Percentiles rank a stretch among this genome's conserved stretches.
Evolutionary conservation across 345 rosid species (phyloP).

Genomic region (Acer saccharum): DNA sequence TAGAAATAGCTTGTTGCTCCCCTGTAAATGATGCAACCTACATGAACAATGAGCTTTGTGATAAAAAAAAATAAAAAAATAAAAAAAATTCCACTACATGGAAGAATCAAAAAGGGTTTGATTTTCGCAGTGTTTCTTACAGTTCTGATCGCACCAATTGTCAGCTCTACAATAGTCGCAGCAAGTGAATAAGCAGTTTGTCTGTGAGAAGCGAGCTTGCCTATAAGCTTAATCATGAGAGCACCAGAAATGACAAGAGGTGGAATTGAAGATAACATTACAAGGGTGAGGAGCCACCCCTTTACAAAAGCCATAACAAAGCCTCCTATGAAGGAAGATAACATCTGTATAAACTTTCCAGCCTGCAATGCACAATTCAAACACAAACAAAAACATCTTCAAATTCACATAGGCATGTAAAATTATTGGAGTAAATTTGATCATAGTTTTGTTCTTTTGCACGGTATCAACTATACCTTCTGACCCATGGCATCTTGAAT

Average conservation of each 20-base stretch:
- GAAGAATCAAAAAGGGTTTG: background rate
- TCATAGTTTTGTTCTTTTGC: background rate
- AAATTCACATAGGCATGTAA: background rate
- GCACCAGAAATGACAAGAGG: conserved; percentile 60
- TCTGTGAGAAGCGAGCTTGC: conserved; percentile 54
- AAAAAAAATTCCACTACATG: too few species aligned
- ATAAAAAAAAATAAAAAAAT: too few species aligned
- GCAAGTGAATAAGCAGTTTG: conserved; percentile 61
- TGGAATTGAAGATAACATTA: conserved; percentile 58
- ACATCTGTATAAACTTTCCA: conserved; percentile 62
- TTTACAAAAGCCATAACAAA: conserved; percentile 61
- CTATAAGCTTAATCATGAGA: conserved; percentile 33
- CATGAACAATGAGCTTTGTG: background rate
- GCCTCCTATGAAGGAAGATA: conserved; percentile 63
- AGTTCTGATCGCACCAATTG: conserved; percentile 76
- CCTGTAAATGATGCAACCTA: conserved; percentile 77
- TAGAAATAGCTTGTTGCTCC: conserved; percentile 51
- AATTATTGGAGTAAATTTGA: background rate
- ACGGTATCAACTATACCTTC: conserved; percentile 41
- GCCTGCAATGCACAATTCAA: conserved; percentile 40
- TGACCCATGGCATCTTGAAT: conserved; percentile 81
- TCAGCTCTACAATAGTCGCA: conserved; percentile 59
- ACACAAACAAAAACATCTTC: background rate
- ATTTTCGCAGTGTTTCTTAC: conserved; percentile 21
- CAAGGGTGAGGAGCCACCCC: conserved; percentile 77